Conservation (phyloP, 2,329 filamentous ascomycete genomes). For the Talaromyces rugulosus region DNA sequence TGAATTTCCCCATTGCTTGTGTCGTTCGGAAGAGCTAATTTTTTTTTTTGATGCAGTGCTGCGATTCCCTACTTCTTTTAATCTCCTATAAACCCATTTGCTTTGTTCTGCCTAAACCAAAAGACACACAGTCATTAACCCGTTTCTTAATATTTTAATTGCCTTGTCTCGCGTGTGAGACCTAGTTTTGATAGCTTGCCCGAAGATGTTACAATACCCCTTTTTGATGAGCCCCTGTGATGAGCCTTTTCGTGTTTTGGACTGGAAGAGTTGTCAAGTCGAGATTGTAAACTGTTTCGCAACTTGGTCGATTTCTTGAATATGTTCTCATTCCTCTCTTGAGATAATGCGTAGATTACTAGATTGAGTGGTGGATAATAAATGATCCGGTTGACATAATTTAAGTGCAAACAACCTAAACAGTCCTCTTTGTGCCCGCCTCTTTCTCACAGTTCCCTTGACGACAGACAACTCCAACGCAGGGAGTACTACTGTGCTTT, state of each 20-base stretch:
- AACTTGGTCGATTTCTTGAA: background rate
- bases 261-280: background rate
- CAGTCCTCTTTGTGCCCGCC: background rate
- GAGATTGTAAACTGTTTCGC: background rate
- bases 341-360: background rate
- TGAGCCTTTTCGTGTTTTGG: background rate
- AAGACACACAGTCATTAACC: slow-evolving; percentile 3
- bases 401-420: background rate
- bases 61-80: slow-evolving; percentile 47
- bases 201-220: slow-evolving; percentile 14
- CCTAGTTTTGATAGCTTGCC: slow-evolving; percentile 8
- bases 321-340: background rate
- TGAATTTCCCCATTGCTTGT: background rate
- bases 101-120: slow-evolving; percentile 1
- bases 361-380: background rate
- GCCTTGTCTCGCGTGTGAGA: background rate
- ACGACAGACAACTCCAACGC: background rate
- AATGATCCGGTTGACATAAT: background rate
- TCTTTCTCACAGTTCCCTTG: background rate
- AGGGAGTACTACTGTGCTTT: background rate
- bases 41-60: slow-evolving; percentile 26
- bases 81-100: slow-evolving; percentile 5
- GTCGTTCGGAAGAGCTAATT: background rate
- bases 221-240: background rate
- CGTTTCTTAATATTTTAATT: slow-evolving; percentile 9